phyloP scores from a whole-genome alignment of 441 rosid genomes.

The Manihot esculenta region DNA sequence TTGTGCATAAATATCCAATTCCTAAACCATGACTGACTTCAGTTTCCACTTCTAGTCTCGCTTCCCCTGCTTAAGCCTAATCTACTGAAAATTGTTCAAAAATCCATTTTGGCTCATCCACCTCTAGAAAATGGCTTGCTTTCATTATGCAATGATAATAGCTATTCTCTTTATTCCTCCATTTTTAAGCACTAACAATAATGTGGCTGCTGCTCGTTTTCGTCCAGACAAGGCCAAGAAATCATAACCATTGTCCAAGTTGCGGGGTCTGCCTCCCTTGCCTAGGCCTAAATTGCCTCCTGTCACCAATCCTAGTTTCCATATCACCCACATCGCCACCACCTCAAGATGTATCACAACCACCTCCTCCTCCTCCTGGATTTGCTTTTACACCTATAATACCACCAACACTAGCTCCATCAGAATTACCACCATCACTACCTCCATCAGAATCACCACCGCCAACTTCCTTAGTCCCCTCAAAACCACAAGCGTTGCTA shows the following conservation, averaged over 20 bases:
- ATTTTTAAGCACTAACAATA: background rate
- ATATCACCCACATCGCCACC: background rate
- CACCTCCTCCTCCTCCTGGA: background rate
- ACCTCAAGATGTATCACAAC: background rate
- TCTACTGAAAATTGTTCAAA: background rate
- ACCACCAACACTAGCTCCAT: background rate
- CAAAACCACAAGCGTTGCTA: too few species aligned
- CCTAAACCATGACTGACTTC: background rate
- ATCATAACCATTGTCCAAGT: background rate
- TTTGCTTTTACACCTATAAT: background rate
- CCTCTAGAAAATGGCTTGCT: background rate
- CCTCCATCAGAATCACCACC: too few species aligned
- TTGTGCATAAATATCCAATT: background rate
- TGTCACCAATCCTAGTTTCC: background rate
- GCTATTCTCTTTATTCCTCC: constrained; percentile 5
- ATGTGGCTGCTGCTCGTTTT: constrained; percentile 1
- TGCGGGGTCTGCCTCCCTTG: constrained; percentile 1
- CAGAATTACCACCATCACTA: too few species aligned
- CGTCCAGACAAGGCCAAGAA: background rate
- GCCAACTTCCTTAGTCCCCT: too few species aligned
- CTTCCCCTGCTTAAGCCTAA: background rate
- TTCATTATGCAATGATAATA: background rate
- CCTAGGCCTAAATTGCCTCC: constrained; percentile 10
- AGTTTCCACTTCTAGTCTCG: too few species aligned
- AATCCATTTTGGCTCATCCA: background rate